Percentiles rank a stretch among this genome's conserved stretches.
These are phyloP conservation scores for Ochetophila trinervis DNA, from an alignment of 306 rosid genomes.

Conservation along the genomic window DNA sequence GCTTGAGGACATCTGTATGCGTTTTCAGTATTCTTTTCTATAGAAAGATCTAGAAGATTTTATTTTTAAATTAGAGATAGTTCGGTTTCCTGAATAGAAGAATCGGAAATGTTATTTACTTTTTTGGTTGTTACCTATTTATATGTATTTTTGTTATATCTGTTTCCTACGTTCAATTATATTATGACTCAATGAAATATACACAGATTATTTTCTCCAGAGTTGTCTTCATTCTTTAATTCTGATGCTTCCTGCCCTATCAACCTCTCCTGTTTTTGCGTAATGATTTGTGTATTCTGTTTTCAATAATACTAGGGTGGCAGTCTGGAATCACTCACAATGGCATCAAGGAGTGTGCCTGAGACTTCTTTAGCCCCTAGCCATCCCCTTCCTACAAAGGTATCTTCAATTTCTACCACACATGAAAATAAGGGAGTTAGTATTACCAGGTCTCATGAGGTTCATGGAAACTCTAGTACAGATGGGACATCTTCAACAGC, in stretches of 20 bases:
- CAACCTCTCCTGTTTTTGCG: constrained; percentile 15
- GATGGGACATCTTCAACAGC: constrained; percentile 97
- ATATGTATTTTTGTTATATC: neutral
- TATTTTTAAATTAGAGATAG: too few relatives aligned
- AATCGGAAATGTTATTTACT: too few relatives aligned
- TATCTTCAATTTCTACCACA: constrained; percentile 95
- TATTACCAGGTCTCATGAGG: constrained; percentile 99
- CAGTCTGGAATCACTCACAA: constrained; percentile 46
- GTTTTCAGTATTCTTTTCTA: neutral
- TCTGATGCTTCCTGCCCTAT: neutral
- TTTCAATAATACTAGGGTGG: constrained; percentile 49
- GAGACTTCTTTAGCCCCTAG: constrained; percentile 51
- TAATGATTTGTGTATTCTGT: constrained; percentile 26
- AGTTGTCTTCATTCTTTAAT: neutral
- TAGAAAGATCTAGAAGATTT: too few relatives aligned
- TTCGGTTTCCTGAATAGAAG: too few relatives aligned
- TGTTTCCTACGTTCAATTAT: too few relatives aligned
- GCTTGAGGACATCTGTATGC: neutral
- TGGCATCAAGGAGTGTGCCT: constrained; percentile 51
- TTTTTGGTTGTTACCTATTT: neutral
- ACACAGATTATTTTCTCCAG: neutral
- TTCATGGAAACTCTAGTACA: constrained; percentile 99
- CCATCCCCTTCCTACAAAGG: constrained; percentile 79
- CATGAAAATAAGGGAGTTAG: constrained; percentile 99
- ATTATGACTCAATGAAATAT: neutral